Evolutionary conservation across 2,329 filamentous ascomycete genomes (phyloP).

Genomic region (Nannizziopsis arthrosporioides): DNA sequence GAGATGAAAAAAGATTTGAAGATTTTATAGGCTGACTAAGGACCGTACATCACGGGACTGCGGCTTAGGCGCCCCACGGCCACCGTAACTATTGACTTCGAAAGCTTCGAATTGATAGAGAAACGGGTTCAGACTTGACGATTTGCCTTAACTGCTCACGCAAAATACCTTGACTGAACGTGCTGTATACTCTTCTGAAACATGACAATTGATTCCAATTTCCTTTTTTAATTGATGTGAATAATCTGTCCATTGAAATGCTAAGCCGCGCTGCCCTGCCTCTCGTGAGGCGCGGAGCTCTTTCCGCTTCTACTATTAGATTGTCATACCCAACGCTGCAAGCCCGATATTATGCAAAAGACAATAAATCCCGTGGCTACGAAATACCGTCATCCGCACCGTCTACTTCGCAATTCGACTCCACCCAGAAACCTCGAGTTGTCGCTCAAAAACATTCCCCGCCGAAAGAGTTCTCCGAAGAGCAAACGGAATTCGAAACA

Average conservation of each 20-base stretch:
- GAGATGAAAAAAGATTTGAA: conserved; percentile 4
- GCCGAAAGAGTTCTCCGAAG: conserved; percentile 22
- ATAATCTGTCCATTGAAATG: conserved; percentile 24
- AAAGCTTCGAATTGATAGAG: conserved; percentile 4
- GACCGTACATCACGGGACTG: conserved; percentile 5
- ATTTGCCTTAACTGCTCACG: background rate
- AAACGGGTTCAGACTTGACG: background rate
- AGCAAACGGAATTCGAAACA: conserved; percentile 31
- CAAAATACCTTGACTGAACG: background rate
- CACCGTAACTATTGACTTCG: conserved; percentile 1
- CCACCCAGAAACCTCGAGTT: conserved; percentile 20
- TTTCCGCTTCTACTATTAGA: conserved; percentile 25
- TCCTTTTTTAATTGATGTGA: conserved; percentile 14
- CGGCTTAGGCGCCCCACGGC: background rate
- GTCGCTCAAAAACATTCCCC: conserved; percentile 5
- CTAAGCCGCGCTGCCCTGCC: conserved; percentile 36
- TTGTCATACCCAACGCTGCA: conserved; percentile 25
- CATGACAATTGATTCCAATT: conserved; percentile 17
- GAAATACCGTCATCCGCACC: conserved; percentile 15
- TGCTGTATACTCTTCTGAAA: conserved; percentile 8
- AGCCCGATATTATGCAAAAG: conserved; percentile 32
- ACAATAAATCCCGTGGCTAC: conserved; percentile 21
- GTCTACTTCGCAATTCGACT: conserved; percentile 16
- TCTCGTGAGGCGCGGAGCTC: conserved; percentile 33
- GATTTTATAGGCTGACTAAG: background rate